Percentiles rank a stretch among this genome's conserved stretches.
Evolutionary conservation across 345 rosid genomes (phyloP).

Genomic region (Boechera stricta): DNA sequence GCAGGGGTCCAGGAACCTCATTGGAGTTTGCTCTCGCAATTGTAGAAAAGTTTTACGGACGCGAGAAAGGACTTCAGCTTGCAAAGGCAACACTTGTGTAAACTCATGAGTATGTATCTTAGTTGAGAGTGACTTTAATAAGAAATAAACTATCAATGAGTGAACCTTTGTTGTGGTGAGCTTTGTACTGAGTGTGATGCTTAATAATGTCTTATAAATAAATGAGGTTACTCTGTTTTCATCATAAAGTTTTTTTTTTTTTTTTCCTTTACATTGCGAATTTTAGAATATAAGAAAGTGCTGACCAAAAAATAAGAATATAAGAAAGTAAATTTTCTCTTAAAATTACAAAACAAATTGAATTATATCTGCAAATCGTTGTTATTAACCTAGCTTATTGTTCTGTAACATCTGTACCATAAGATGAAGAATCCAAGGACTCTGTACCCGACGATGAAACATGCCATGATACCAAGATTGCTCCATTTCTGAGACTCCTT

Average conservation of each 20-base stretch:
- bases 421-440: conserved; percentile 71
- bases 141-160: conserved; percentile 26
- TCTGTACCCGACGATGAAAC: conserved; percentile 79
- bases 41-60: conserved; percentile 81
- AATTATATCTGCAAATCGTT: conserved; percentile 26
- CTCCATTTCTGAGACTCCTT: conserved; percentile 74
- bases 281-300: neutral
- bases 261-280: neutral
- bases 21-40: conserved; percentile 83
- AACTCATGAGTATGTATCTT: conserved; percentile 36
- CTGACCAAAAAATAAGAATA: conserved; percentile 4
- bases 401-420: conserved; percentile 70
- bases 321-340: neutral
- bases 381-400: conserved; percentile 51
- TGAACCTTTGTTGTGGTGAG: conserved; percentile 16
- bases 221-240: conserved; percentile 11
- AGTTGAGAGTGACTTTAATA: conserved; percentile 19
- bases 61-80: conserved; percentile 70
- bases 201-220: conserved; percentile 37
- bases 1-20: conserved; percentile 94
- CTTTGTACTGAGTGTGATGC: conserved; percentile 24
- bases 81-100: conserved; percentile 68
- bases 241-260: neutral
- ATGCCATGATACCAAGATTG: conserved; percentile 70
- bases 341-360: conserved; percentile 37